Evolutionary conservation across 2,329 filamentous ascomycete species (phyloP).

Genomic region (Penicillium olsonii): DNA sequence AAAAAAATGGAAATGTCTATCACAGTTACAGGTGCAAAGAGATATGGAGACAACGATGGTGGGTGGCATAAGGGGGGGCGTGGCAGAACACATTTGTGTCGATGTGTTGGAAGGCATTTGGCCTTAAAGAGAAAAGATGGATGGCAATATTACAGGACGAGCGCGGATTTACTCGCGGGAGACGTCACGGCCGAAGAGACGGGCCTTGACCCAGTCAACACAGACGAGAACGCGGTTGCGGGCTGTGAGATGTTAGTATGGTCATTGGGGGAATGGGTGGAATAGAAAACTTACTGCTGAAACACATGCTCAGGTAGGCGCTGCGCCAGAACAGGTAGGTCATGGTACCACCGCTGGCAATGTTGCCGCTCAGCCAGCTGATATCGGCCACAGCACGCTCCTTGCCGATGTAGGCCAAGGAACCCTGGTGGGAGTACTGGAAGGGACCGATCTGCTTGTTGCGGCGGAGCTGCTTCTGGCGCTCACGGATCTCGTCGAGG

Average conservation of each 20-base stretch:
- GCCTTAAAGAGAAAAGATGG: slow-evolving; percentile 13
- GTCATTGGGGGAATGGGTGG: slow-evolving; percentile 12
- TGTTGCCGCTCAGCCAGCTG: slow-evolving; percentile 94
- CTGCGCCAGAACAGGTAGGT: slow-evolving; percentile 99
- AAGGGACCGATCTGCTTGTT: slow-evolving; percentile 97
- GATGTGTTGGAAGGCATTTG: slow-evolving; percentile 7
- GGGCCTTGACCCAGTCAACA: slow-evolving; percentile 96
- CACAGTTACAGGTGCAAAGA: slow-evolving; percentile 11
- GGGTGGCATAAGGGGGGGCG: slow-evolving; percentile 19
- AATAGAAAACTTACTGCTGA: slow-evolving; percentile 80
- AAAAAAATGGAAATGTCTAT: slow-evolving; percentile 26
- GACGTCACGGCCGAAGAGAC: slow-evolving; percentile 93
- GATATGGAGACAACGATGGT: slow-evolving; percentile 8
- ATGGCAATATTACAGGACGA: slow-evolving; percentile 11
- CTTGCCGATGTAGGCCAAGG: slow-evolving; percentile 94
- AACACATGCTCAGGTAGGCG: slow-evolving; percentile 99
- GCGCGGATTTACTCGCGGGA: slow-evolving; percentile 46
- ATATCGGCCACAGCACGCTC: slow-evolving; percentile 98
- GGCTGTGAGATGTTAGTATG: slow-evolving; percentile 52
- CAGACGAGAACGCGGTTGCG: slow-evolving; percentile 92
- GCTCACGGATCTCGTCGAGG: slow-evolving; percentile 76
- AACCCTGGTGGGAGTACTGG: slow-evolving; percentile 97
- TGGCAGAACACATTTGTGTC: slow-evolving; percentile 4
- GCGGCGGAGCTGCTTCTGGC: slow-evolving; percentile 83
- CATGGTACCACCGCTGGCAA: slow-evolving; percentile 87